Percentiles rank a stretch among this genome's conserved stretches.
Conservation (phyloP, 1,284 basidiomycete species). For the Farysia itapuensis region DNA sequence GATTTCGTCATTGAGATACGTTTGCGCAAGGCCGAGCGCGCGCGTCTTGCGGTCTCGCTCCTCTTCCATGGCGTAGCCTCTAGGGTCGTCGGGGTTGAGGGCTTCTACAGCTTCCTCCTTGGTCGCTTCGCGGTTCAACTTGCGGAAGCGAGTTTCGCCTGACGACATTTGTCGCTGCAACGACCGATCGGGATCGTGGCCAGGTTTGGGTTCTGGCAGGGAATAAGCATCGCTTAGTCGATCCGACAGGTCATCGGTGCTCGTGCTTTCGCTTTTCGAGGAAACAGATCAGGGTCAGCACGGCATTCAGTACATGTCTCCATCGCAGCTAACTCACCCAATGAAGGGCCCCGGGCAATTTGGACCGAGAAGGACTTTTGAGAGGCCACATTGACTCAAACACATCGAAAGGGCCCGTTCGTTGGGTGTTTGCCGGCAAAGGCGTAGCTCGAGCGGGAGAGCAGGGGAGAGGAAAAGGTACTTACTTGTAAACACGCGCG, state of each 20-base stretch:
- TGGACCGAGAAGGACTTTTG: no score
- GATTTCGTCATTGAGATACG: conserved; percentile 38
- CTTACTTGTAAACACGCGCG: conserved; percentile 76
- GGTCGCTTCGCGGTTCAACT: conserved; percentile 27
- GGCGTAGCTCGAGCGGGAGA: background rate
- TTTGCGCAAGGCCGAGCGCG: conserved; percentile 17
- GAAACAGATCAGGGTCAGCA: no score
- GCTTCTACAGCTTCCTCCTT: conserved; percentile 22
- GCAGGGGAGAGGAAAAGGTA: background rate
- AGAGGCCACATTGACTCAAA: no score
- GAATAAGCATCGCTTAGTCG: no score
- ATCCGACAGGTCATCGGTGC: no score
- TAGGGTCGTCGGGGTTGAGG: conserved; percentile 15
- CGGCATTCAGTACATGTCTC: no score
- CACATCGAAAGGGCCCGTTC: background rate
- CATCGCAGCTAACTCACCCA: no score
- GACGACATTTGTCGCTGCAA: background rate
- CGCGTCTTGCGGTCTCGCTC: conserved; percentile 4
- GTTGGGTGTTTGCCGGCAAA: background rate
- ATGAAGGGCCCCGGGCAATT: no score
- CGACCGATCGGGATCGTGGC: conserved; percentile 17
- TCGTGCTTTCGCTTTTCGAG: no score
- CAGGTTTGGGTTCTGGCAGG: no score
- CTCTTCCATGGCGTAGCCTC: conserved; percentile 17
- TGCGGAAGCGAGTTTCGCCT: conserved; percentile 10